Percentiles rank a stretch among this genome's conserved stretches.
phyloP scores from a whole-genome alignment of 1,284 basidiomycete genomes.

The Puccinia coronata region DNA sequence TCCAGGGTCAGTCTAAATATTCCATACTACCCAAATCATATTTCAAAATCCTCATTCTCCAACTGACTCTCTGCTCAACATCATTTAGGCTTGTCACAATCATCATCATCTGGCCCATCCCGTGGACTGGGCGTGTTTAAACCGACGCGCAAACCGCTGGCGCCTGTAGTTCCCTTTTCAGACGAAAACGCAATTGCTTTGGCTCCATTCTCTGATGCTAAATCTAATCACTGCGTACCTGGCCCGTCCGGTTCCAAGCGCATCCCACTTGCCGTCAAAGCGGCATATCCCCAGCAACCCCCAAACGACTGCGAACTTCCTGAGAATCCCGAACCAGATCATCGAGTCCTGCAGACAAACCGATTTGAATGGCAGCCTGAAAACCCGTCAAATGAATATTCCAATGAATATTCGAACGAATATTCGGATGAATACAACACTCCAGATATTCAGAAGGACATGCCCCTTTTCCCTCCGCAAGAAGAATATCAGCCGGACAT shows the following conservation, averaged over 20 bases:
- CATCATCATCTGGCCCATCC: neutral
- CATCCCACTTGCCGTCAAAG: slow-evolving; percentile 44
- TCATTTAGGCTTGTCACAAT: slow-evolving; percentile 8
- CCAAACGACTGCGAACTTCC: neutral
- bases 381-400: neutral
- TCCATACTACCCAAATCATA: neutral
- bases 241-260: slow-evolving; percentile 13
- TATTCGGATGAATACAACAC: neutral
- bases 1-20: neutral
- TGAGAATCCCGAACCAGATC: neutral
- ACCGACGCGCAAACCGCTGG: slow-evolving; percentile 47
- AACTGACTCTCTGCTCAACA: neutral
- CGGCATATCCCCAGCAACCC: slow-evolving; percentile 19
- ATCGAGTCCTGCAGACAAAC: neutral
- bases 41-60: neutral
- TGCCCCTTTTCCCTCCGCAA: neutral
- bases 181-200: slow-evolving; percentile 39
- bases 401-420: too few species aligned
- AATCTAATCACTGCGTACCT: neutral
- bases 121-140: slow-evolving; percentile 35
- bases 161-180: slow-evolving; percentile 24
- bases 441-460: slow-evolving; percentile 27
- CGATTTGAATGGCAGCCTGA: slow-evolving; percentile 17
- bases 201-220: slow-evolving; percentile 2
- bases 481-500: slow-evolving; percentile 10